Base-by-base conservation (phyloP, 352 stramenopile genomes). In the Phytopythium ostracodes region DNA sequence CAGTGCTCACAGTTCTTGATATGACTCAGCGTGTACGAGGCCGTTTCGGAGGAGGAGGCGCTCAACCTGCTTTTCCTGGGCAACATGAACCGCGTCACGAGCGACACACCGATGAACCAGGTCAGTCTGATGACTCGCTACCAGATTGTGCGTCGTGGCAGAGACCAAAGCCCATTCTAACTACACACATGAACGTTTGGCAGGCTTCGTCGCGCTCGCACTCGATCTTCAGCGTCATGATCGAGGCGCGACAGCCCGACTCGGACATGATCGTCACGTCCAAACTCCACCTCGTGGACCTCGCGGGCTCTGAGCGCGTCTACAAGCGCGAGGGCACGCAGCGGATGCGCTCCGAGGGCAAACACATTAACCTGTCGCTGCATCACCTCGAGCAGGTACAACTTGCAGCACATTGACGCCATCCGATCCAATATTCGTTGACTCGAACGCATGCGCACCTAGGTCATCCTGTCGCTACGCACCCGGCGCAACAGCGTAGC, bases 31-130 rank as follows among this genome's bases (percentile, higher is more conserved):
- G 80, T 93, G 29, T 93, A 91, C 63, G 81, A 88, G 29, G 91
- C 89, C 7, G 75, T 84, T 35, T 89, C 73, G 0, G 93, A 98
- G 59, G 90, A 98, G 65, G 94, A 98, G 47, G 96, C 96, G 11
- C 68, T 99, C 12, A 98, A 99, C 64, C 68, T 98, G 53, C 77
- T 99, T 14, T 98, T 98, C 62, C 72, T 98, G 17, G 96, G 96
- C 22, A 97, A 98, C 68, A 98, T 96, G 60, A 98, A 99, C 69
- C 89, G 96, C 11, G 94, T 97, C 27, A 98, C 98, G 35, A 95
- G 90, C 46, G 94, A 98, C 56, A 99, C 96, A 12, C 91, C 96
- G 0, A 98, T 99, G 96, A 99, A 99, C 77, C 81, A 97, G 73
- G 87, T 69, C 8, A 18, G 8, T 38, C 8, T 44, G 12, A 24